phyloP scores from a whole-genome alignment of 768 basidiomycete genomes.

The Russula brevipes region DNA sequence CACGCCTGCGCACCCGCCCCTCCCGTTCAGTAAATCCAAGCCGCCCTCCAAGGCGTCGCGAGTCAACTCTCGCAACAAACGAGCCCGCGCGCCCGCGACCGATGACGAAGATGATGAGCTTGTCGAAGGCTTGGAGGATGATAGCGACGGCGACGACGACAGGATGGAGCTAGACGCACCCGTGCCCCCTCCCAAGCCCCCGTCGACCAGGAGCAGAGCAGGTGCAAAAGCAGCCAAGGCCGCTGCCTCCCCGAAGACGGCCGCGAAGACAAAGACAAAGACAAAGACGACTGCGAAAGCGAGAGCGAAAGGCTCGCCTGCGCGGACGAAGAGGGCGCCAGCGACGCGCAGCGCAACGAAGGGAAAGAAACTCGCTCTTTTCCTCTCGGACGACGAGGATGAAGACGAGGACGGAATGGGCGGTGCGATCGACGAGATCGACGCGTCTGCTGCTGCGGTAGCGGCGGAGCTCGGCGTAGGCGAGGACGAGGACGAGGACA shows the following conservation, averaged over 20 bases:
- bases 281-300: neutral
- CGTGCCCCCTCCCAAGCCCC: neutral
- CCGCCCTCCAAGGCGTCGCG: conserved; percentile 6
- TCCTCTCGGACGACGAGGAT: conserved; percentile 15
- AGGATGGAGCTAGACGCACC: neutral
- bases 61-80: neutral
- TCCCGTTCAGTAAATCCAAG: conserved; percentile 2
- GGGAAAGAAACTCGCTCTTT: conserved; percentile 12
- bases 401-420: neutral
- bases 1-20: conserved; percentile 10
- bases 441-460: conserved; percentile 2
- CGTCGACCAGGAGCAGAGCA: neutral
- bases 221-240: neutral
- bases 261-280: neutral
- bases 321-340: neutral
- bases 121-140: neutral
- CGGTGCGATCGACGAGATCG: neutral
- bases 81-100: neutral
- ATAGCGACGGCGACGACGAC: neutral
- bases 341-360: neutral
- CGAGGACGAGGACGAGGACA: neutral
- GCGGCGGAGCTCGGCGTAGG: neutral
- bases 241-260: neutral
- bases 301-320: neutral
- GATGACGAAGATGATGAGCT: neutral